Conservation (phyloP, 208 protist species). For the Acanthamoeba castellanii region DNA sequence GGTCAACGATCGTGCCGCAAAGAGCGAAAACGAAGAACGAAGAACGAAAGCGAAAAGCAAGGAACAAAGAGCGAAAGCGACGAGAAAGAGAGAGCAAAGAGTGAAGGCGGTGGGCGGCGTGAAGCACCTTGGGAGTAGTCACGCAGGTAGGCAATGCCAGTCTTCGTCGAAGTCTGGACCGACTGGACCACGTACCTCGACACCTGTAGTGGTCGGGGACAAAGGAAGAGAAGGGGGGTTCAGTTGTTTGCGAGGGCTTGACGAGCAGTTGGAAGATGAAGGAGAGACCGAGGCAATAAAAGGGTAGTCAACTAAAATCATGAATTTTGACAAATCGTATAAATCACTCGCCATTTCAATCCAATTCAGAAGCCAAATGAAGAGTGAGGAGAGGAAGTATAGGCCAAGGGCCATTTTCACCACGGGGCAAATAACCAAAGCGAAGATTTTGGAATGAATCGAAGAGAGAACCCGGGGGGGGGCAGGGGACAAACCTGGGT, state of each 20-base stretch:
- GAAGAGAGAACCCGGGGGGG: not conserved
- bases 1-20: not conserved
- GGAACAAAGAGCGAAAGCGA: not conserved
- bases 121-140: not conserved
- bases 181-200: conserved; percentile 26
- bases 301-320: no score
- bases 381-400: no score
- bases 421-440: no score
- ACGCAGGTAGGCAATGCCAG: not conserved
- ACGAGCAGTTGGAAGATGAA: no score
- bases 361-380: no score
- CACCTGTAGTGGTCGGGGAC: not conserved
- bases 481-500: not conserved
- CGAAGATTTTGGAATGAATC: not conserved
- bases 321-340: no score
- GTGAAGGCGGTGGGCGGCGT: not conserved
- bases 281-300: no score
- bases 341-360: no score
- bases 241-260: no score
- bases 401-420: no score
- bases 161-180: not conserved
- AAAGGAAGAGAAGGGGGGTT: no score
- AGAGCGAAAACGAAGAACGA: not conserved
- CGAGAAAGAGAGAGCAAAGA: not conserved
- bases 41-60: not conserved